A percentile compares a stretch with the other conserved stretches of the same genome.
Evolutionary conservation across 441 rosid genomes (phyloP).

Genomic region (Sinapis alba): DNA sequence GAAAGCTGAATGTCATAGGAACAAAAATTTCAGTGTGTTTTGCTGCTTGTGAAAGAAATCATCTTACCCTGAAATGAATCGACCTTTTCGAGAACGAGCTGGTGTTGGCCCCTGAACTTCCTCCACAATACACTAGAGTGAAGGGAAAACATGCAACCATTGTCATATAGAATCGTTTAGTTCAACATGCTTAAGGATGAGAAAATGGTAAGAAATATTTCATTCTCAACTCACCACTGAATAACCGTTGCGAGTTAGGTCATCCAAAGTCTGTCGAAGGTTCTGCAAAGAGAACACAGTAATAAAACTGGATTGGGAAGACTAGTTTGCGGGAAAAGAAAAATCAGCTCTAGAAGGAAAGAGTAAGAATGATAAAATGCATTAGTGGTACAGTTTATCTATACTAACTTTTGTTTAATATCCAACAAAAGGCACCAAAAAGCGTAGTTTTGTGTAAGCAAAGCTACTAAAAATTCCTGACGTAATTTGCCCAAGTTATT

Average conservation of each 20-base stretch:
- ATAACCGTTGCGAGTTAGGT: slow-evolving; percentile 83
- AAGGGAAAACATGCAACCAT: background rate
- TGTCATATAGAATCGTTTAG: background rate
- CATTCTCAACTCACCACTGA: slow-evolving; percentile 77
- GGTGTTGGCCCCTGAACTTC: slow-evolving; percentile 96
- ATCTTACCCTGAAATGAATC: slow-evolving; percentile 90
- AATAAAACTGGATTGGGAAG: slow-evolving; percentile 6
- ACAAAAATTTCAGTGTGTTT: background rate
- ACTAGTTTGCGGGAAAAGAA: slow-evolving; percentile 5
- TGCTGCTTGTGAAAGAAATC: background rate
- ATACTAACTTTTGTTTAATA: background rate
- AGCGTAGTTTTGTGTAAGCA: background rate
- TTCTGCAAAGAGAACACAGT: slow-evolving; percentile 60
- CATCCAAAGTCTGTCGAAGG: slow-evolving; percentile 98
- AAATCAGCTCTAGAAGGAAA: background rate
- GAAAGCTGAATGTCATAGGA: slow-evolving; percentile 26
- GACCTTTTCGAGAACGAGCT: slow-evolving; percentile 95
- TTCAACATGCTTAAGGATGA: background rate
- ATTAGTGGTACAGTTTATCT: background rate
- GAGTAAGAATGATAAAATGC: background rate
- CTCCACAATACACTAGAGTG: slow-evolving; percentile 92
- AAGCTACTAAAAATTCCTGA: background rate
- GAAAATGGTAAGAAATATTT: background rate
- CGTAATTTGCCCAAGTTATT: slow-evolving; percentile 5
- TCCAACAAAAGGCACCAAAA: background rate